phyloP scores from a whole-genome alignment of 371 early-diverging fungal genomes.

The Racocetra persica region DNA sequence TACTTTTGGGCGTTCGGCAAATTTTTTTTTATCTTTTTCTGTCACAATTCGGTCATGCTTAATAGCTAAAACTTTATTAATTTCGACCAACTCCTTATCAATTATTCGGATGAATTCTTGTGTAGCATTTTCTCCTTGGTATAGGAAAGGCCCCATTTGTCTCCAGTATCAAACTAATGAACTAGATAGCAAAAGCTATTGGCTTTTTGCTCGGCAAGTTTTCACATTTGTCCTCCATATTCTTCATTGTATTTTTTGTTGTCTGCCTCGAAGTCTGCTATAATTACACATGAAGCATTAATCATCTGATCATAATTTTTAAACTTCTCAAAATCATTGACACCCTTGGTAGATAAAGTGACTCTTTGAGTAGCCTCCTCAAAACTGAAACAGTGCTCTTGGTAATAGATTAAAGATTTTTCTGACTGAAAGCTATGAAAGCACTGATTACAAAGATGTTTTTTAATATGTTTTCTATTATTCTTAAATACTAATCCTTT shows the following conservation, averaged over 20 bases:
- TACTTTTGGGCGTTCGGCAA: conserved; percentile 3
- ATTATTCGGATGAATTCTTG: conserved; percentile 1
- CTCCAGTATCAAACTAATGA: not conserved
- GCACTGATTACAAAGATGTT: conserved; percentile 22
- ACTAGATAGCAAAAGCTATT: conserved; percentile 20
- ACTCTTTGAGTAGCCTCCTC: conserved; percentile 1
- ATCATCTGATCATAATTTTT: conserved; percentile 12
- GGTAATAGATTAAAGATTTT: not conserved
- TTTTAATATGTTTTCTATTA: not conserved
- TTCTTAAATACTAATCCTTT: conserved; percentile 17
- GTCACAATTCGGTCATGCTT: not conserved
- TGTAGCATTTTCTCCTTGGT: not conserved
- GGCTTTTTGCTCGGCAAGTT: conserved; percentile 6
- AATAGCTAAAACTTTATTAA: conserved; percentile 30
- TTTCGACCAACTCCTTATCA: not conserved
- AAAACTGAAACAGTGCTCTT: conserved; percentile 4
- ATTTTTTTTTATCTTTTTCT: not conserved
- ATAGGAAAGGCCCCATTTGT: conserved; percentile 10
- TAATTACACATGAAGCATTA: not conserved
- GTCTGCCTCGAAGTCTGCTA: not conserved
- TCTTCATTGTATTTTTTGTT: not conserved
- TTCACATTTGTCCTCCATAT: not conserved
- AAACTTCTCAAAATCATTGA: conserved; percentile 23
- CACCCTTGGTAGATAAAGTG: not conserved
- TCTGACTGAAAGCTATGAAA: not conserved